Base-by-base conservation (phyloP, 306 rosid species). In the Vicia faba region DNA sequence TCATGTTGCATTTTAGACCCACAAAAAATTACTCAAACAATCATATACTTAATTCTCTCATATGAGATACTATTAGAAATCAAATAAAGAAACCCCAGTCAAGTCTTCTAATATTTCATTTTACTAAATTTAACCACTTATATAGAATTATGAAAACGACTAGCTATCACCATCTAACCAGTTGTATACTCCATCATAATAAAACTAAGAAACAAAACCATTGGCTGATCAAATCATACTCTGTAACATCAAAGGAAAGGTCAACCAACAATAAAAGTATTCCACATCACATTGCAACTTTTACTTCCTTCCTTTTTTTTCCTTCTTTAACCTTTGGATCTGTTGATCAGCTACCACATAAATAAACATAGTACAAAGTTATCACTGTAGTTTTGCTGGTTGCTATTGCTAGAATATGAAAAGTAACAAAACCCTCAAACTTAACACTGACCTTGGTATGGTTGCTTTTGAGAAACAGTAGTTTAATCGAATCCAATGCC, bases 211-310 rank as follows among this genome's bases (percentile, higher is more conserved):
- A 58, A 49, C 41, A 70, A 60, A 65, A 60, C 44, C 11, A 70
- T 28, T 46, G 59, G 46, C 54, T 64, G 58, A 73, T 74, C 76
- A 79, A 79, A 40, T 58, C 69, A 69, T 20, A 44, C 38, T 62
- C 15, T 74, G 69, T 31, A 79, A 69, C 38, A 57, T 79, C 73
- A 64, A 8, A 58, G 73, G 61, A 57, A 40, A 33, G 38, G 38
- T 33, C 38, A 60, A 31, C 28, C 56, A 28, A 29, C 57, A 78
- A 51, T 50, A 33, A 55, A 31, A 26, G 51, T n/a, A 48, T 49
- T 65, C 25, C 23, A 64, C 40, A 56, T 58, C 41, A 7, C 41
- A 45, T 70, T 63, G 20, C 68, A 56, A 54, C 63, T 51, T 25
- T 49, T 35, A 6, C 36, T 10, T 31, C 33, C 9, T 14, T 49